Evolutionary conservation across 2,329 filamentous ascomycete genomes (phyloP), one percentile per base, ranked within the genome.

Genomic region (Fusarium musae): DNA sequence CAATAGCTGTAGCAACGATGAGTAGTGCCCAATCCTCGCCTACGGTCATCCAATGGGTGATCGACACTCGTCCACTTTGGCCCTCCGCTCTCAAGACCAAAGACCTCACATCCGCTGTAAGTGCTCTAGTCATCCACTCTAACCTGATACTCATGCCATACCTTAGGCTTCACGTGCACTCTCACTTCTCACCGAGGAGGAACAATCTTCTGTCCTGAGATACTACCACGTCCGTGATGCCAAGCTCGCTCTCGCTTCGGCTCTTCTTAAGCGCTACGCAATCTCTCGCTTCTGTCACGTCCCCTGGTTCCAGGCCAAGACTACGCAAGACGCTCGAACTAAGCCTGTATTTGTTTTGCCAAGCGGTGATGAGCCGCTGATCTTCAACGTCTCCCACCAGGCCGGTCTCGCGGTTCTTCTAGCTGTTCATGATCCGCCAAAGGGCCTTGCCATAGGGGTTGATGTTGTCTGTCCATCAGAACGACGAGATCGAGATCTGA

Each of bases 301-400:
- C 26, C 84, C 90, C 16, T 95, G 92, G 92, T 80, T 84, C 44
- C 80, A 86, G 8, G 89, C 91, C 53, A 82, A 77, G 23, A 84
- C 93, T 63, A 85, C 87, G 16, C 87, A 90, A 81, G 85, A 90
- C 83, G 68, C 82, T 80, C 84, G 83, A 76, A 84, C 83, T 60
- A 90, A 90, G 80, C 89, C 89, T 47, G 79, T 88, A 58, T 90
- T 84, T 79, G 78, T 77, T 78, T 83, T 84, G 84, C 86, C 71
- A 81, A 85, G 79, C 83, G 88, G 75, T 73, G 83, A 66, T 63
- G 87, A 85, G 75, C 82, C 86, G 23, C 79, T 90, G n/a, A 76
- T 84, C 70, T 95, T 96, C 86, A 96, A 96, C 81, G 88, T 95
- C 62, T 92, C 89, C 50, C 93, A 96, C 80, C 93, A 96, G 84